Evolutionary conservation across 2,329 filamentous ascomycete genomes (phyloP), one percentile per base, ranked within the genome.

Genomic region (Boeremia lycopersici): DNA sequence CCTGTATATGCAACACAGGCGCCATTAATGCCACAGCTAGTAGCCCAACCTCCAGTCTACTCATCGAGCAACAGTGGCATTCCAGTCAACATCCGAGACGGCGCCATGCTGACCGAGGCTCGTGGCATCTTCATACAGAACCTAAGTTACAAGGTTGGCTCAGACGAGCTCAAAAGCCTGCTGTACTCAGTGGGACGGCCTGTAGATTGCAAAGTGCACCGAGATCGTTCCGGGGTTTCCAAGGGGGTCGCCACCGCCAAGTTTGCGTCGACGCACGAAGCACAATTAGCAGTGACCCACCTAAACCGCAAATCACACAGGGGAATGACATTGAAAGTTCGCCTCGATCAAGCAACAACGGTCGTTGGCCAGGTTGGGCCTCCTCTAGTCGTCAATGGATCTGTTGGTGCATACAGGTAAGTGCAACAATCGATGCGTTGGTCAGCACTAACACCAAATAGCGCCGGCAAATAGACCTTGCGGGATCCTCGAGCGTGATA

Each of bases 51-150:
- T 23, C 63, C 67, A 23, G 57, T 67, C 2, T 75, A 74, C 56
- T 69, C 67, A 26, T 59, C 65, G 25, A 74, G 60, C 52, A 61
- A 63, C 13, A 66, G 59, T 26, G 72, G 73, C 2, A 65, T 76
- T 39, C 70, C 72, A 10, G 72, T 76, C 26, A 76, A 76, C 40
- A 56, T 73, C n/a, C 61, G 60, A n/a, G 58, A 66, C n/a, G 73
- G 74, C 8, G 70, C 68, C 13, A 60, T 73, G 17, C 56, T 71
- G 26, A 76, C 73, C 7, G 74, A 76, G 54, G 64, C 69, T 23
- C 71, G 73, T 7, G 73, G 73, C 7, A 70, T 76, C 28, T 74
- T 74, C 57, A 70, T 76, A 30, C 64, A 63, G 19, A 67, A 69
- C 15, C 54, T 76, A 13, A 70, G 57, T 41, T 73, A 68, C 51